Percentiles rank a stretch among this genome's conserved stretches.
Conservation (phyloP, 805 yeast species). For the Zygosaccharomyces gambellarensis region DNA sequence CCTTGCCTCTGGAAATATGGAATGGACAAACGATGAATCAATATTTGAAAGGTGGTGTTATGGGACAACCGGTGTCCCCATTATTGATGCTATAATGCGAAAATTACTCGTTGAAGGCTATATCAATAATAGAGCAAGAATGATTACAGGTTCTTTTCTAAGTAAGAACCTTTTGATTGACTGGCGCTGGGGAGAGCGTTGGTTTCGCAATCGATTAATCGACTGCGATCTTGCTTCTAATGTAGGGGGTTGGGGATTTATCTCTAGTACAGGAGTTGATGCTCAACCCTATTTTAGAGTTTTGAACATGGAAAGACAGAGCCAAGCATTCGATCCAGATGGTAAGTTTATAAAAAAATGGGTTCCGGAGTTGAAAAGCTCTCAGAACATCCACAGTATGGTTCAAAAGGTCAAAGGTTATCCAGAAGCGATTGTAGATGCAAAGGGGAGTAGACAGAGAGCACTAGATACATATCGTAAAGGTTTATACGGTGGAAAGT, state of each 20-base stretch:
- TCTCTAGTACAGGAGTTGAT: constrained; percentile 48
- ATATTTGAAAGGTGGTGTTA: constrained; percentile 47
- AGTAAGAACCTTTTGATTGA: constrained; percentile 47
- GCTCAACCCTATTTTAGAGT: constrained; percentile 55
- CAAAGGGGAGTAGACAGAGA: constrained; percentile 38
- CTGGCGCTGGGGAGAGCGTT: constrained; percentile 52
- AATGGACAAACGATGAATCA: constrained; percentile 41
- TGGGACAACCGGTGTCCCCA: constrained; percentile 52
- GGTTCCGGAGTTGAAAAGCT: constrained; percentile 43
- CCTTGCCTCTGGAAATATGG: constrained; percentile 39
- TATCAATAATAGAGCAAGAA: constrained; percentile 50
- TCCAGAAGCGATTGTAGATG: constrained; percentile 44
- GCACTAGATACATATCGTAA: constrained; percentile 38
- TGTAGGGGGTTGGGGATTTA: constrained; percentile 56
- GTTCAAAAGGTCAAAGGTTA: constrained; percentile 35
- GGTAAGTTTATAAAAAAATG: constrained; percentile 45
- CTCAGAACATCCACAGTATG: constrained; percentile 24
- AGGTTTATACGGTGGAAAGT: neutral
- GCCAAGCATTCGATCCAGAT: constrained; percentile 44
- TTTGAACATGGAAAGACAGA: constrained; percentile 49
- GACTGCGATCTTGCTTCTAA: constrained; percentile 54
- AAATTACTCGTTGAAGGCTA: constrained; percentile 47
- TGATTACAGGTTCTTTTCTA: constrained; percentile 50
- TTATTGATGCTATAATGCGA: constrained; percentile 56
- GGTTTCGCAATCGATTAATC: constrained; percentile 44